Evolutionary conservation across 768 basidiomycete species (phyloP).

Genomic region (Trametes coccinea): DNA sequence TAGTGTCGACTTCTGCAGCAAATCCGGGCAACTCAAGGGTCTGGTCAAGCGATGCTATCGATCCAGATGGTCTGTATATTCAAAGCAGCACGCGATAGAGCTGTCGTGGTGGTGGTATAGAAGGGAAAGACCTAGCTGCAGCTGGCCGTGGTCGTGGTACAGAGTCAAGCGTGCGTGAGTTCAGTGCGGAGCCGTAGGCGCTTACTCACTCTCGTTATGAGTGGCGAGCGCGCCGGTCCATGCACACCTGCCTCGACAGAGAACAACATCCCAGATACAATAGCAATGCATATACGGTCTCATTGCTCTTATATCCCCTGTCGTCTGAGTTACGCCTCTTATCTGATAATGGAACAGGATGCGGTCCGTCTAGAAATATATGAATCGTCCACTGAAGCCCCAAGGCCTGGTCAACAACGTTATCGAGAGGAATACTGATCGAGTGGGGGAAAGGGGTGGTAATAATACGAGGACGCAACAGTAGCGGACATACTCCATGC

Average conservation of each 20-base stretch:
- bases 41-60: not conserved
- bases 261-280: slow-evolving; percentile 6
- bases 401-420: slow-evolving; percentile 9
- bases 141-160: slow-evolving; percentile 41
- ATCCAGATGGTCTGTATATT: not conserved
- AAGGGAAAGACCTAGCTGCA: slow-evolving; percentile 4
- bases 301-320: slow-evolving; percentile 8
- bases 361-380: slow-evolving; percentile 23
- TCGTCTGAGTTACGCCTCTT: slow-evolving; percentile 11
- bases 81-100: slow-evolving; percentile 9
- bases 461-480: slow-evolving; percentile 11
- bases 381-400: slow-evolving; percentile 17
- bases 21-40: not conserved
- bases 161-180: slow-evolving; percentile 40
- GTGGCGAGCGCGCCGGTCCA: not conserved
- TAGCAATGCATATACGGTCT: not conserved
- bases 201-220: slow-evolving; percentile 9
- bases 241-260: not conserved
- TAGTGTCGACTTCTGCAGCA: not conserved
- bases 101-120: slow-evolving; percentile 6
- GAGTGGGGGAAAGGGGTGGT: not conserved
- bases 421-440: slow-evolving; percentile 15
- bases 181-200: slow-evolving; percentile 20
- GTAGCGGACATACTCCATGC: slow-evolving; percentile 1
- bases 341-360: slow-evolving; percentile 10